Conservation (phyloP, 2,329 filamentous ascomycete genomes). For the Colletotrichum caudatum region DNA sequence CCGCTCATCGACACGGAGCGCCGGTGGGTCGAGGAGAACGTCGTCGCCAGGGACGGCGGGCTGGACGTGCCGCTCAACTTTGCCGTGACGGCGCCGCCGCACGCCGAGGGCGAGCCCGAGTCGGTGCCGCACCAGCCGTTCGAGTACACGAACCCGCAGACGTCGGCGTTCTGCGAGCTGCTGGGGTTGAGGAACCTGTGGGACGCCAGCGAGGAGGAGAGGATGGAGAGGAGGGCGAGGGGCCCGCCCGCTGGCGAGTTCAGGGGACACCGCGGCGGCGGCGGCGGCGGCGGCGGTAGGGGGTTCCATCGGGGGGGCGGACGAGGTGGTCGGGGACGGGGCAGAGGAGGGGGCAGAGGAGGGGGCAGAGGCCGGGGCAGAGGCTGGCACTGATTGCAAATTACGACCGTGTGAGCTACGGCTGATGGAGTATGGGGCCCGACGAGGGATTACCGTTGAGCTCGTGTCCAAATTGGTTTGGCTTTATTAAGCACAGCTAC, state of each 20-base stretch:
- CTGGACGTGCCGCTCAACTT: slow-evolving; percentile 85
- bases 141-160: slow-evolving; percentile 92
- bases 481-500: neutral
- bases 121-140: slow-evolving; percentile 72
- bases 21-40: slow-evolving; percentile 83
- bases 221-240: slow-evolving; percentile 65
- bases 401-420: neutral
- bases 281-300: slow-evolving; percentile 51
- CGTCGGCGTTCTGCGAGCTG: slow-evolving; percentile 81
- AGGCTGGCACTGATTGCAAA: slow-evolving; percentile 18
- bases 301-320: slow-evolving; percentile 51
- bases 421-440: neutral
- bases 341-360: slow-evolving; percentile 48
- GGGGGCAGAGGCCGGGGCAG: slow-evolving; percentile 45
- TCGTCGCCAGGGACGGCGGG: slow-evolving; percentile 74
- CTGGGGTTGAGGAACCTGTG: slow-evolving; percentile 82
- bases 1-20: slow-evolving; percentile 76
- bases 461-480: neutral
- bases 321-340: slow-evolving; percentile 52
- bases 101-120: slow-evolving; percentile 69
- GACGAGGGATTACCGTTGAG: too few relatives aligned
- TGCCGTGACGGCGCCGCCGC: slow-evolving; percentile 77
- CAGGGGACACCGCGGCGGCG: slow-evolving; percentile 50
- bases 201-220: slow-evolving; percentile 78
- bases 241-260: slow-evolving; percentile 64